Evolutionary conservation across 768 basidiomycete genomes (phyloP).

Genomic region (Termitomyces sp.): DNA sequence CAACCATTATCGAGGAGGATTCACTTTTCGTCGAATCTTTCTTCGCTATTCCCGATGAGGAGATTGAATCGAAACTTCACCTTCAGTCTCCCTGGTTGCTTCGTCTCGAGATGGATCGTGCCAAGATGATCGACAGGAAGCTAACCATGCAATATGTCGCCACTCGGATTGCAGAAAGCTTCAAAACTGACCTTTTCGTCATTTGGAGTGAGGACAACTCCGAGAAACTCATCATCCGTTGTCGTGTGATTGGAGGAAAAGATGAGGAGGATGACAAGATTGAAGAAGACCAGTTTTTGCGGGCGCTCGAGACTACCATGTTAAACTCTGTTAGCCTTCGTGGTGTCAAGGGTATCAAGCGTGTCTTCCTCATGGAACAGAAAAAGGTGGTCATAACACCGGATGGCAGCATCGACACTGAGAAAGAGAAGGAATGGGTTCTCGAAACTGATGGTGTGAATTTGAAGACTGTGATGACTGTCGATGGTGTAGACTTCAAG

Average conservation of each 20-base stretch:
- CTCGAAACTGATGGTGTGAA: conserved; percentile 97
- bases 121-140: conserved; percentile 97
- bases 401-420: conserved; percentile 62
- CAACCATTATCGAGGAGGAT: conserved; percentile 96
- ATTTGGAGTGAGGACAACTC: conserved; percentile 99
- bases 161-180: conserved; percentile 87
- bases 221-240: conserved; percentile 94
- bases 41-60: conserved; percentile 99
- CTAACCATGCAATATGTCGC: conserved; percentile 94
- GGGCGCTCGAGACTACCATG: conserved; percentile 95
- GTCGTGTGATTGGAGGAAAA: conserved; percentile 80
- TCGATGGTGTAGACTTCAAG: conserved; percentile 90
- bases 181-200: conserved; percentile 94
- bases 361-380: conserved; percentile 91
- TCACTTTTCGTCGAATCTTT: conserved; percentile 94
- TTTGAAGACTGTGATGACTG: conserved; percentile 89
- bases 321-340: conserved; percentile 92
- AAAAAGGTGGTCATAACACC: conserved; percentile 64
- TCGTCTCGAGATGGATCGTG: conserved; percentile 93
- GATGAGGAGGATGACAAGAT: conserved; percentile 83
- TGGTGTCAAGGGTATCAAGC: conserved; percentile 85
- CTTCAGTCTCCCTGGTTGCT: conserved; percentile 96
- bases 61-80: conserved; percentile 85
- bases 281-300: conserved; percentile 95
- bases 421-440: conserved; percentile 94